phyloP scores from a whole-genome alignment of 208 protist genomes.

The Herpetomonas tarakana region DNA sequence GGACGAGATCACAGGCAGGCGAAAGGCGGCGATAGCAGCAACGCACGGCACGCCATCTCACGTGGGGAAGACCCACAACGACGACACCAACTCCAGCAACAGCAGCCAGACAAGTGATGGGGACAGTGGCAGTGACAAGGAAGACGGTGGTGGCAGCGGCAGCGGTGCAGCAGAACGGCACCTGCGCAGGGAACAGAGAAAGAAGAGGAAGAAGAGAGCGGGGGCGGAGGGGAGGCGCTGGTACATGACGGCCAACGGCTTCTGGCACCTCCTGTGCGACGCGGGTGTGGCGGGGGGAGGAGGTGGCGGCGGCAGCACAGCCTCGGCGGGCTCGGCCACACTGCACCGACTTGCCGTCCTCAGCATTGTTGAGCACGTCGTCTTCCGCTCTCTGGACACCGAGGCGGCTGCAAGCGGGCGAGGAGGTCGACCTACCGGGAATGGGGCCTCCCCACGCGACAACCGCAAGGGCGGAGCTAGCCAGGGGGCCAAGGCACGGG shows the following conservation, averaged over 20 bases:
- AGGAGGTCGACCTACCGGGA: neutral
- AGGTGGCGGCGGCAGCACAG: neutral
- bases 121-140: neutral
- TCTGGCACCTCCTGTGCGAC: constrained; percentile 59
- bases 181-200: neutral
- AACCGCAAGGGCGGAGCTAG: neutral
- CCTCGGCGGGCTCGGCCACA: constrained; percentile 12
- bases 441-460: neutral
- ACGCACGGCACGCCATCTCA: neutral
- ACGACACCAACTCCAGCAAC: no score
- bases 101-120: neutral
- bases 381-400: constrained; percentile 4
- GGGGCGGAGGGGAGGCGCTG: neutral
- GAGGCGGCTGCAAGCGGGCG: neutral
- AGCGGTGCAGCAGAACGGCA: neutral
- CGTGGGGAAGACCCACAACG: no score
- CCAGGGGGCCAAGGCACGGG: neutral
- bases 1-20: constrained; percentile 5
- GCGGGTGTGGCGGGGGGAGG: constrained; percentile 29
- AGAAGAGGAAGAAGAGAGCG: neutral
- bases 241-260: constrained; percentile 46
- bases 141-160: neutral
- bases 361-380: constrained; percentile 46
- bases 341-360: constrained; percentile 61
- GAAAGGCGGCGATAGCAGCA: neutral